These are phyloP conservation scores for Bocquillonia castaneifolia DNA, from an alignment of 441 rosid species.

Conservation along the genomic window DNA sequence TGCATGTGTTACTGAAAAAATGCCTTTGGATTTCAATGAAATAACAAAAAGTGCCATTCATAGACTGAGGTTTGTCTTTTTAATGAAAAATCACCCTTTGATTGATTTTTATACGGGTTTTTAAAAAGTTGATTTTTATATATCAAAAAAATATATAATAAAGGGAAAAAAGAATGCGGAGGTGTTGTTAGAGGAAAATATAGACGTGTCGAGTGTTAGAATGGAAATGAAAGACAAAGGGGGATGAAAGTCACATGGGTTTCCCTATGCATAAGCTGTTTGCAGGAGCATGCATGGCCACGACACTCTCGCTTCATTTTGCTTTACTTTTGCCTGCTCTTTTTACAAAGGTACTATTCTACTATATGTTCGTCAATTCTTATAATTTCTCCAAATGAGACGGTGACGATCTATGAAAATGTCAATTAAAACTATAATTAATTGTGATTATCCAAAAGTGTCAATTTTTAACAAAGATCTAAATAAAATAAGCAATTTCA, in stretches of 20 bases:
- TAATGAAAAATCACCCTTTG: too few relatives aligned
- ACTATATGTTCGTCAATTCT: background rate
- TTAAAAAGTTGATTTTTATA: too few relatives aligned
- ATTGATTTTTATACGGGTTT: too few relatives aligned
- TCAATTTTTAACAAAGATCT: too few relatives aligned
- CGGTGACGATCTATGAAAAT: too few relatives aligned
- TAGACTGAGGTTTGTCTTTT: background rate
- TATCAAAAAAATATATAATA: too few relatives aligned
- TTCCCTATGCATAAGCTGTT: slow-evolving; percentile 1
- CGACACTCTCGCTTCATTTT: background rate
- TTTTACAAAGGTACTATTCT: too few relatives aligned
- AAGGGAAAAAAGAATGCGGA: background rate
- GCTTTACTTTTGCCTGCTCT: background rate
- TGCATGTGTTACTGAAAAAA: slow-evolving; percentile 28
- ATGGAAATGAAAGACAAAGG: too few relatives aligned
- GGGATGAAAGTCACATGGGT: slow-evolving; percentile 35
- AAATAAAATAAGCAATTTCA: too few relatives aligned
- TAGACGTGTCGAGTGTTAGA: slow-evolving; percentile 10
- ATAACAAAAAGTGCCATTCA: slow-evolving; percentile 31
- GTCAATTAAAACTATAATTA: too few relatives aligned
- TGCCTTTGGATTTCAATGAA: slow-evolving; percentile 24
- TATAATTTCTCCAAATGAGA: too few relatives aligned
- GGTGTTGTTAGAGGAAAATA: background rate
- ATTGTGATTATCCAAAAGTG: too few relatives aligned
- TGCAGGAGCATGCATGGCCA: slow-evolving; percentile 7